Evolutionary conservation across 495 filamentous ascomycete species (phyloP), one percentile per base, ranked within the genome.

Genomic region (Talaromyces liani): DNA sequence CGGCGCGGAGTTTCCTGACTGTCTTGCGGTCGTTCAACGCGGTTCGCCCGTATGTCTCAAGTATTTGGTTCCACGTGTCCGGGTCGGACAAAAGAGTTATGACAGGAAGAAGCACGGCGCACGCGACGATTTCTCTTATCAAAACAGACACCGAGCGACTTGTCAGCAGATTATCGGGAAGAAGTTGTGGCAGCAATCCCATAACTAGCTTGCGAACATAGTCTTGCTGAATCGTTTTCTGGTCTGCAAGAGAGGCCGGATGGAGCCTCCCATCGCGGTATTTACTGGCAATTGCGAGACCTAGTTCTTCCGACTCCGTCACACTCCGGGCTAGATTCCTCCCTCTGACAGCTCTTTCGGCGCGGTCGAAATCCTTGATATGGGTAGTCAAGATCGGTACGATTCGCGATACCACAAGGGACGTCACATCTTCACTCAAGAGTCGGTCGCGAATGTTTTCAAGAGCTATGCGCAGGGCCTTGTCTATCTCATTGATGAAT

Each of bases 1-100:
- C 94, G 24, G 93, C 93, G 56, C 94, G 89, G 39, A 99, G 84
- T 71, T 93, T 96, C 62, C 91, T 88, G 29, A 99, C 94, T 0
- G 91, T 96, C 60, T 96, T 98, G 14, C 94, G 89, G 71, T 99
- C 95, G 69, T 97, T 93, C 41, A 99, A 79, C 78, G 96, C 88
- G 29, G 88, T 88, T 47, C 88, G 85, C 16, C 93, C 93, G 72
- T 91, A 93, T 55, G 87, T 91, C 72, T 96, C 92, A 81, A 98
- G 90, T 65, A 95, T 68, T 69, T 96, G 92, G 71, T 98, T 98
- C 94, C 94, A 97, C 2, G 89, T 93, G 79, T 99, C 95, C 9
- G 95, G 93, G 65, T 98, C 94, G 18, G 91, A 79, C 6, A 79
- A 65, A 7, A 69, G 55, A 25, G 72, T 73, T 39, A 77, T 66